Conservation (phyloP, 441 rosid species). For the Rhodomyrtus psidioides region DNA sequence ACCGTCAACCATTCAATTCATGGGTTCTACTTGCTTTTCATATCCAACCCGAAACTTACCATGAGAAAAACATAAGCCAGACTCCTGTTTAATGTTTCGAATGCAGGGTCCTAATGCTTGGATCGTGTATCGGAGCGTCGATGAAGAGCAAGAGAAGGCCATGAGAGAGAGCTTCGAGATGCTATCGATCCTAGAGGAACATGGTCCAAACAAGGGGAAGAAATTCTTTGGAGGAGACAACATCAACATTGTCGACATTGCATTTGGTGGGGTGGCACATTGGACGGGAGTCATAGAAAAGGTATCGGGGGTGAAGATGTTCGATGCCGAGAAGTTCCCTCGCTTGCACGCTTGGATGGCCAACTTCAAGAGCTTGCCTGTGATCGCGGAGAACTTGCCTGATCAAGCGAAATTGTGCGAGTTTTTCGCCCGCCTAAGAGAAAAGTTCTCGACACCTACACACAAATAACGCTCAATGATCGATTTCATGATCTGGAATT, state of each 20-base stretch:
- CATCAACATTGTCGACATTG: conserved; percentile 14
- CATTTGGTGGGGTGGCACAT: conserved; percentile 5
- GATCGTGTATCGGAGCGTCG: not conserved
- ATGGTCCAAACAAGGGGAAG: conserved; percentile 1
- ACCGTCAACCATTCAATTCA: not conserved
- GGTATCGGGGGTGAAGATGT: not conserved
- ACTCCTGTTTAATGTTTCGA: not conserved
- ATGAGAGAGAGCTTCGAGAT: conserved; percentile 1
- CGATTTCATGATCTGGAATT: too few relatives aligned
- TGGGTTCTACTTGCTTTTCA: not conserved
- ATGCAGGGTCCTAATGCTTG: not conserved
- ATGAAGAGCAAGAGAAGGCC: conserved; percentile 12
- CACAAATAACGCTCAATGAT: too few relatives aligned
- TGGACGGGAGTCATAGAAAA: conserved; percentile 7
- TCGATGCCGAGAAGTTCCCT: conserved; percentile 14
- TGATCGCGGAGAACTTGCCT: conserved; percentile 18
- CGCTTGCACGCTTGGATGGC: conserved; percentile 8
- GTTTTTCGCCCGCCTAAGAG: too few relatives aligned
- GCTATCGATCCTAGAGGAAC: conserved; percentile 11
- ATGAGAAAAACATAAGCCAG: too few relatives aligned
- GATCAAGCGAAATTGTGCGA: not conserved
- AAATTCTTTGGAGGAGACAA: conserved; percentile 17
- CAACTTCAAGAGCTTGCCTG: conserved; percentile 8
- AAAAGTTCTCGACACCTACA: too few relatives aligned
- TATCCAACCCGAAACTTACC: not conserved